These are phyloP conservation scores for Pezicula neosporulosa DNA, from an alignment of 2,329 filamentous ascomycete genomes.

Conservation along the genomic window DNA sequence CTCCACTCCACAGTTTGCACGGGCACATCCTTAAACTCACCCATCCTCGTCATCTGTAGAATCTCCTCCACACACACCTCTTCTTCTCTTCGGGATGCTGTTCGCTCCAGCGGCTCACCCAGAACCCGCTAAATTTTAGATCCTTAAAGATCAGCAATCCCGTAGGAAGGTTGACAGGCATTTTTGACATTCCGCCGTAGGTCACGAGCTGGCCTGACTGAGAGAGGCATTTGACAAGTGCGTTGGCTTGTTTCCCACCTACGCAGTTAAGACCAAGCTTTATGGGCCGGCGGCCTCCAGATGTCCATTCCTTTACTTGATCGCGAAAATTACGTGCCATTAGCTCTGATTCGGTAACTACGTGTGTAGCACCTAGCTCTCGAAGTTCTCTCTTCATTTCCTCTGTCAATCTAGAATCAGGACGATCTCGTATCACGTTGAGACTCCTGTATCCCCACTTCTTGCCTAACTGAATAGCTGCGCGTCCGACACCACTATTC, in stretches of 20 bases:
- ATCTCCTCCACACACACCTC: conserved; percentile 80
- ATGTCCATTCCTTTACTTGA: conserved; percentile 58
- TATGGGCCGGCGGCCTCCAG: conserved; percentile 67
- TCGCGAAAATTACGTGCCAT: conserved; percentile 40
- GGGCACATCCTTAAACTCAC: conserved; percentile 79
- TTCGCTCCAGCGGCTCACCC: conserved; percentile 89
- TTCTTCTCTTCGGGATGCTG: conserved; percentile 69
- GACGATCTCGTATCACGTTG: conserved; percentile 78
- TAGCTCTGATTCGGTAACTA: conserved; percentile 46
- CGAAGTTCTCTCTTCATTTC: conserved; percentile 58
- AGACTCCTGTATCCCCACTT: conserved; percentile 89
- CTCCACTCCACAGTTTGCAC: conserved; percentile 81
- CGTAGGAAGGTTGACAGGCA: conserved; percentile 78
- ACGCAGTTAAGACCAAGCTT: conserved; percentile 89
- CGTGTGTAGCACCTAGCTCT: conserved; percentile 50
- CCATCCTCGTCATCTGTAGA: conserved; percentile 67
- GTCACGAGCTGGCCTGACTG: conserved; percentile 76
- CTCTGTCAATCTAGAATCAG: conserved; percentile 60
- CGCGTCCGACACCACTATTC: conserved; percentile 87
- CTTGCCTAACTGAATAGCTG: conserved; percentile 81
- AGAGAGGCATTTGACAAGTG: conserved; percentile 71
- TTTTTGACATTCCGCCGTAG: conserved; percentile 91
- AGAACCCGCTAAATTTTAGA: conserved; percentile 86
- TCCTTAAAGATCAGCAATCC: conserved; percentile 92
- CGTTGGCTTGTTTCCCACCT: conserved; percentile 78